Evolutionary conservation across 2,329 filamentous ascomycete species (phyloP).

Genomic region (Fusarium sp.): DNA sequence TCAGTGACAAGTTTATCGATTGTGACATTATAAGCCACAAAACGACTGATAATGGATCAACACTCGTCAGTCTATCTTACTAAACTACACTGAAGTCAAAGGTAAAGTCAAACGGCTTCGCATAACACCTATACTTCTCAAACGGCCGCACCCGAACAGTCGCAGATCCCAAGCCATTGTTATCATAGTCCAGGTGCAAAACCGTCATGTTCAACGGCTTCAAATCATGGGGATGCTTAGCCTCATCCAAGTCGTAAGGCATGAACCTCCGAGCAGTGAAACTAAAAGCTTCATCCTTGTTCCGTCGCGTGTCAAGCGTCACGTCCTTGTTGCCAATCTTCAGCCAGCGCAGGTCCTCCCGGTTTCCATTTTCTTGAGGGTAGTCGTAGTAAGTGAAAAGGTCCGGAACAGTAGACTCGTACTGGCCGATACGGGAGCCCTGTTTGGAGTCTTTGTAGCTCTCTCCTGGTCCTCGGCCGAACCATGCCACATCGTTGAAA

Average conservation of each 20-base stretch:
- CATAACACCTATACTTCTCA: constrained; percentile 30
- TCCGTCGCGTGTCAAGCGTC: constrained; percentile 11
- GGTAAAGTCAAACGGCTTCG: constrained; percentile 18
- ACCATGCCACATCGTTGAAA: constrained; percentile 19
- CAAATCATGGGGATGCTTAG: constrained; percentile 22
- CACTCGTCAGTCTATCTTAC: too few species aligned
- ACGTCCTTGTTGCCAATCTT: constrained; percentile 11
- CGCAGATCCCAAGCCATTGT: constrained; percentile 20
- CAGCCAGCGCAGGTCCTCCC: constrained; percentile 11
- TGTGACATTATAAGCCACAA: too few species aligned
- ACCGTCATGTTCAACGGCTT: constrained; percentile 26
- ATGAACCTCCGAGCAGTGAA: constrained; percentile 23
- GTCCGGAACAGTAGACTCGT: background rate
- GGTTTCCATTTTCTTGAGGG: constrained; percentile 30
- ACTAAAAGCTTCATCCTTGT: constrained; percentile 5
- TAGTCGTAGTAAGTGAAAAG: constrained; percentile 29
- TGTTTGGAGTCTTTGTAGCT: constrained; percentile 36
- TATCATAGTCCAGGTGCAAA: constrained; percentile 29
- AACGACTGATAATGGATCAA: too few species aligned
- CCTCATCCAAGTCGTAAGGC: constrained; percentile 28
- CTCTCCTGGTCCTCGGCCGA: constrained; percentile 24
- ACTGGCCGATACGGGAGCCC: constrained; percentile 3
- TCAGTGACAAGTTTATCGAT: too few species aligned
- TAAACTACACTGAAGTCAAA: constrained; percentile 25
- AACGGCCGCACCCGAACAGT: constrained; percentile 21